phyloP scores from a whole-genome alignment of 2,329 filamentous ascomycete species.

The Graphilbum sp. region DNA sequence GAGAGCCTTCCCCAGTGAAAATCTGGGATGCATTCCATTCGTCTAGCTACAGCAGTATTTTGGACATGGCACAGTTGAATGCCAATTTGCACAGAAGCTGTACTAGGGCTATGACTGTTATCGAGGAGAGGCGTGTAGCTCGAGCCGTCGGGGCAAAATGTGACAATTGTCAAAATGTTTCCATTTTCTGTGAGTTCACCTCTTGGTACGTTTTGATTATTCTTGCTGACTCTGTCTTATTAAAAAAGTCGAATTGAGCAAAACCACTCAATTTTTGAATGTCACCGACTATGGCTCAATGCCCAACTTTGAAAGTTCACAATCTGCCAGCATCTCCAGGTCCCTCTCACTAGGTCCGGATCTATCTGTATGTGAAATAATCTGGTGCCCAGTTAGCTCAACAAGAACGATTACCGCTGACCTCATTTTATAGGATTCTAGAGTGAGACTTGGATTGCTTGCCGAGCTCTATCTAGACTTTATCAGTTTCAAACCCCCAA shows the following conservation, averaged over 20 bases:
- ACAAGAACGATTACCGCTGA: too few species aligned
- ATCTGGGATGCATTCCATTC: slow-evolving; percentile 32
- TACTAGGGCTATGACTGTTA: slow-evolving; percentile 32
- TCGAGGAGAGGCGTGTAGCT: slow-evolving; percentile 32
- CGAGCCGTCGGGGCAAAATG: slow-evolving; percentile 24
- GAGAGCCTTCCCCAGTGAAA: slow-evolving; percentile 18
- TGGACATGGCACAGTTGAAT: slow-evolving; percentile 28
- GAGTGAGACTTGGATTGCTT: slow-evolving; percentile 31
- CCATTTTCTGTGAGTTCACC: slow-evolving; percentile 28
- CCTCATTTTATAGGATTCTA: slow-evolving; percentile 22
- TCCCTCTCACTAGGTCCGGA: slow-evolving; percentile 32
- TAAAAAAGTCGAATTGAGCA: slow-evolving; percentile 22
- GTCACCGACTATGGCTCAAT: slow-evolving; percentile 36
- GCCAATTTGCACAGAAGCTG: slow-evolving; percentile 29
- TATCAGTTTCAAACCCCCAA: slow-evolving; percentile 28
- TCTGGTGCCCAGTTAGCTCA: neutral
- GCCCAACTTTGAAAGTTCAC: slow-evolving; percentile 26
- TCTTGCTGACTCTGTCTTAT: neutral
- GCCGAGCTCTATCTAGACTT: slow-evolving; percentile 35
- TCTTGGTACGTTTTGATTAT: too few species aligned
- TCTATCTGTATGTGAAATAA: slow-evolving; percentile 25
- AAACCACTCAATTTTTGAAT: slow-evolving; percentile 22
- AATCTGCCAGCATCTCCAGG: slow-evolving; percentile 22
- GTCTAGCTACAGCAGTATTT: slow-evolving; percentile 33
- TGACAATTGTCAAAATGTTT: slow-evolving; percentile 25